Evolutionary conservation across 108 stramenopile species (phyloP).

Genomic region (Pseudonitzschia multistriata): DNA sequence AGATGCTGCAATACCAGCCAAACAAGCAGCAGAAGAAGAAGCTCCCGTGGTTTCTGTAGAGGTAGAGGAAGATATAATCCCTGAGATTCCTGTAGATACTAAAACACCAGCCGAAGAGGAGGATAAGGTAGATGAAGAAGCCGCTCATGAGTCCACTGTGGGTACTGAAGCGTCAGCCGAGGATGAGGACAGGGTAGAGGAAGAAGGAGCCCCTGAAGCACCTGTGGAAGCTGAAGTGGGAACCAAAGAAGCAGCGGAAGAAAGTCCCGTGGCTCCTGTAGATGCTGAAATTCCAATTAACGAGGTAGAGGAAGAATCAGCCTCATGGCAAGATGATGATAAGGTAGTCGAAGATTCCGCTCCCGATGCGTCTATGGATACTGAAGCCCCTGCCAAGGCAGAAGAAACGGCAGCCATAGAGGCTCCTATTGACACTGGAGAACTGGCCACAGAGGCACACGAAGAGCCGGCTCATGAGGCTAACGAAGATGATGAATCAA

Average conservation of each 20-base stretch:
- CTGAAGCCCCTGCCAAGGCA: neutral
- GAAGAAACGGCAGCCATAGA: neutral
- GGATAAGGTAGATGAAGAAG: neutral
- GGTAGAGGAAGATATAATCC: too few species aligned
- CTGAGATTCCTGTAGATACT: too few species aligned
- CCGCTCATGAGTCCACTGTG: neutral
- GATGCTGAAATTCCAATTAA: neutral
- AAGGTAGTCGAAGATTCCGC: neutral
- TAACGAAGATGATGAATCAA: neutral
- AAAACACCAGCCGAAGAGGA: too few species aligned
- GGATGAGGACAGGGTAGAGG: neutral
- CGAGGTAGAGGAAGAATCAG: neutral
- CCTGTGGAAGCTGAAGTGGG: neutral
- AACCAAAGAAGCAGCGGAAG: neutral
- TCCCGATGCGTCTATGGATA: neutral
- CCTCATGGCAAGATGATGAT: neutral
- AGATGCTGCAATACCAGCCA: too few species aligned
- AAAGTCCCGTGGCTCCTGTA: neutral
- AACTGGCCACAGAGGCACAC: neutral
- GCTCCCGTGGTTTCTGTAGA: too few species aligned
- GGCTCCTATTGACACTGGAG: neutral
- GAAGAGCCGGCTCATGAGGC: neutral
- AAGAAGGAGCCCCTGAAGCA: neutral
- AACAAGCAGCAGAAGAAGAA: too few species aligned
- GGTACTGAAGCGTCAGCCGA: neutral